phyloP scores from a whole-genome alignment of 2,329 filamentous ascomycete genomes.

The Claviceps spartinae region DNA sequence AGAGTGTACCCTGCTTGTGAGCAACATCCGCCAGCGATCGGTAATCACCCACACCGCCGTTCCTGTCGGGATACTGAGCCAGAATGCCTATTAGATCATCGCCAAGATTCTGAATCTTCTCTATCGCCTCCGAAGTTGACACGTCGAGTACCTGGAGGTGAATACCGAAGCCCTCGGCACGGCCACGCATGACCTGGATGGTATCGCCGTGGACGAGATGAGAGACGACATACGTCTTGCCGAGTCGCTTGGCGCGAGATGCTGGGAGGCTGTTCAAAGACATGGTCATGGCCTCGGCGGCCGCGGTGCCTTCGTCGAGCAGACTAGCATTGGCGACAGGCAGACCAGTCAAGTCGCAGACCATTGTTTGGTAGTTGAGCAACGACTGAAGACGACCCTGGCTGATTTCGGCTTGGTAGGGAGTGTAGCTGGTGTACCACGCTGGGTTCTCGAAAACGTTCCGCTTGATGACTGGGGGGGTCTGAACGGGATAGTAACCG shows the following conservation, averaged over 20 bases:
- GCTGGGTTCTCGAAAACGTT: slow-evolving; percentile 87
- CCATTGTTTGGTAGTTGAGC: slow-evolving; percentile 90
- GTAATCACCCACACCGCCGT: slow-evolving; percentile 68
- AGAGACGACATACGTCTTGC: slow-evolving; percentile 76
- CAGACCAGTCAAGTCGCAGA: slow-evolving; percentile 74
- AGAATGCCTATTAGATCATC: slow-evolving; percentile 78
- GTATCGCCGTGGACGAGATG: slow-evolving; percentile 75
- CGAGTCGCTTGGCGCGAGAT: slow-evolving; percentile 56
- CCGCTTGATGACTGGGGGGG: slow-evolving; percentile 80
- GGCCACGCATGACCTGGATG: slow-evolving; percentile 66
- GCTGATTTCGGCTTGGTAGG: slow-evolving; percentile 94
- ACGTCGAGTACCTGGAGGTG: slow-evolving; percentile 62
- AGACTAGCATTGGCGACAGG: slow-evolving; percentile 84
- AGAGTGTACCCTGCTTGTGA: slow-evolving; percentile 63
- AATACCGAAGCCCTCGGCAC: slow-evolving; percentile 85
- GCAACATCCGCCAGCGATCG: slow-evolving; percentile 59
- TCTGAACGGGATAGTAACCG: slow-evolving; percentile 79
- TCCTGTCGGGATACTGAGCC: slow-evolving; percentile 89
- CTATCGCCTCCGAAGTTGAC: slow-evolving; percentile 43
- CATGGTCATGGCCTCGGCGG: slow-evolving; percentile 91
- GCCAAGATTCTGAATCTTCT: slow-evolving; percentile 58
- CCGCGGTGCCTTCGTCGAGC: slow-evolving; percentile 82
- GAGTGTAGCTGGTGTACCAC: slow-evolving; percentile 97
- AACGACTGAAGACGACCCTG: slow-evolving; percentile 86
- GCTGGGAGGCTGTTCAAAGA: slow-evolving; percentile 63